phyloP scores from a whole-genome alignment of 2,329 filamentous ascomycete species.

The Ophioceras dolichostomum region DNA sequence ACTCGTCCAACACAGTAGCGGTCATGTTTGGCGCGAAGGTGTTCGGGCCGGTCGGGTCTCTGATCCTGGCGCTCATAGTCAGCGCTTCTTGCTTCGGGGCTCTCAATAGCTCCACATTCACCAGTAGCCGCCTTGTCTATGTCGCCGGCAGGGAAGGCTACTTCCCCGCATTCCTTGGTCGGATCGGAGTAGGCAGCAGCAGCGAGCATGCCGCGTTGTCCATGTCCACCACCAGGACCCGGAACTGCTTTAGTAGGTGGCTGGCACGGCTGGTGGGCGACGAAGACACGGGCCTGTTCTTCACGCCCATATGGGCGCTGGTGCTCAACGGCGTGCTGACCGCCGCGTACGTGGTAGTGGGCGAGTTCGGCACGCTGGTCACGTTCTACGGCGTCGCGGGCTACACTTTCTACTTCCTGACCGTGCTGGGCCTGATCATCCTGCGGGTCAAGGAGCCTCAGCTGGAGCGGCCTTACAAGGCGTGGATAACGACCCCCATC shows the following conservation, averaged over 20 bases:
- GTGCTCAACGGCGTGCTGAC: slow-evolving; percentile 68
- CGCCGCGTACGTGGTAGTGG: slow-evolving; percentile 65
- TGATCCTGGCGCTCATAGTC: slow-evolving; percentile 80
- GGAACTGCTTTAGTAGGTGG: slow-evolving; percentile 44
- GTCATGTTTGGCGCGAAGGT: slow-evolving; percentile 87
- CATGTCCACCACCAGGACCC: slow-evolving; percentile 31
- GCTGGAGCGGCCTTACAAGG: slow-evolving; percentile 82
- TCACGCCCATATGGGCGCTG: slow-evolving; percentile 89
- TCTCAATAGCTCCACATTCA: slow-evolving; percentile 90
- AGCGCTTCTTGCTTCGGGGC: slow-evolving; percentile 88
- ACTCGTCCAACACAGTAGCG: slow-evolving; percentile 86
- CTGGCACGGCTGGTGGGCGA: slow-evolving; percentile 59
- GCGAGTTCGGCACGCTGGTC: slow-evolving; percentile 82
- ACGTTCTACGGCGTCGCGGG: slow-evolving; percentile 97
- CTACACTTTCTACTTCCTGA: slow-evolving; percentile 95
- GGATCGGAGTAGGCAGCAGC: slow-evolving; percentile 53
- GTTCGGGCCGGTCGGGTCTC: slow-evolving; percentile 70
- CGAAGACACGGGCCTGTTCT: slow-evolving; percentile 69
- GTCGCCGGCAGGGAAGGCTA: slow-evolving; percentile 93
- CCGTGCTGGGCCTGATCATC: slow-evolving; percentile 84
- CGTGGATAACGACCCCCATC: slow-evolving; percentile 94
- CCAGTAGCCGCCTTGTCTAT: slow-evolving; percentile 82
- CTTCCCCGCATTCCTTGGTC: slow-evolving; percentile 71
- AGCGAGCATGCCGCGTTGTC: slow-evolving; percentile 17
- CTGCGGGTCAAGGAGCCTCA: slow-evolving; percentile 77